phyloP scores from a whole-genome alignment of 2,329 filamentous ascomycete species.

The Nothophaeocryptopus gaeumannii region DNA sequence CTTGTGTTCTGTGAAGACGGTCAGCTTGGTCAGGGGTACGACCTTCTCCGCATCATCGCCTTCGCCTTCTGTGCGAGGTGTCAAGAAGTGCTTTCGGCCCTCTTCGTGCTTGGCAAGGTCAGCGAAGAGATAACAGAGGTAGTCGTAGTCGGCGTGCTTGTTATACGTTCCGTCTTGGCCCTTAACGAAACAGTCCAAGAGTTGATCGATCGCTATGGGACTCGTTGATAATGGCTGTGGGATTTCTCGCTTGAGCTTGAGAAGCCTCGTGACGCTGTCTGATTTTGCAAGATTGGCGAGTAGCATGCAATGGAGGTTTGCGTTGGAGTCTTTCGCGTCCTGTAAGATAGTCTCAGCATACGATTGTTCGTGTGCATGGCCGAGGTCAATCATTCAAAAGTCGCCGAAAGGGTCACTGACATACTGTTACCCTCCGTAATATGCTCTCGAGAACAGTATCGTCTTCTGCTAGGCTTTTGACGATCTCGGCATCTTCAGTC shows the following conservation, averaged over 20 bases:
- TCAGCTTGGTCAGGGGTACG: constrained; percentile 87
- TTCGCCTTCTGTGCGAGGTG: constrained; percentile 41
- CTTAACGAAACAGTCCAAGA: constrained; percentile 95
- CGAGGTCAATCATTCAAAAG: no score
- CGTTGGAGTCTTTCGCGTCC: constrained; percentile 73
- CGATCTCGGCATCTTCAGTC: constrained; percentile 70
- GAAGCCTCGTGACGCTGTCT: constrained; percentile 66
- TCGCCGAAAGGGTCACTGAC: constrained; percentile 49
- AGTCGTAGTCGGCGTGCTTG: constrained; percentile 81
- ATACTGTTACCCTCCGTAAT: constrained; percentile 69
- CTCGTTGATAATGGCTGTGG: constrained; percentile 71
- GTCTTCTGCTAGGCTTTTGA: constrained; percentile 71
- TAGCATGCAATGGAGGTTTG: constrained; percentile 84
- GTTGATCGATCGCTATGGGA: constrained; percentile 75
- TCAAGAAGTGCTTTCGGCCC: constrained; percentile 54
- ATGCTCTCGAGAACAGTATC: constrained; percentile 76
- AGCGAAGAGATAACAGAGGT: constrained; percentile 89
- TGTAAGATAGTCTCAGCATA: constrained; percentile 35
- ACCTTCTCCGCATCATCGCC: constrained; percentile 67
- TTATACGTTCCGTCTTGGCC: constrained; percentile 81
- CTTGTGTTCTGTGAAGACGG: constrained; percentile 88
- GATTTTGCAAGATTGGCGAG: constrained; percentile 88
- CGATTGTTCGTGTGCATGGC: neutral
- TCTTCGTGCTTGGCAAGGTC: constrained; percentile 76
- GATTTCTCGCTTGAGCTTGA: constrained; percentile 64